phyloP scores from a whole-genome alignment of 164 flowering plant species.

The Dillenia turbinata region DNA sequence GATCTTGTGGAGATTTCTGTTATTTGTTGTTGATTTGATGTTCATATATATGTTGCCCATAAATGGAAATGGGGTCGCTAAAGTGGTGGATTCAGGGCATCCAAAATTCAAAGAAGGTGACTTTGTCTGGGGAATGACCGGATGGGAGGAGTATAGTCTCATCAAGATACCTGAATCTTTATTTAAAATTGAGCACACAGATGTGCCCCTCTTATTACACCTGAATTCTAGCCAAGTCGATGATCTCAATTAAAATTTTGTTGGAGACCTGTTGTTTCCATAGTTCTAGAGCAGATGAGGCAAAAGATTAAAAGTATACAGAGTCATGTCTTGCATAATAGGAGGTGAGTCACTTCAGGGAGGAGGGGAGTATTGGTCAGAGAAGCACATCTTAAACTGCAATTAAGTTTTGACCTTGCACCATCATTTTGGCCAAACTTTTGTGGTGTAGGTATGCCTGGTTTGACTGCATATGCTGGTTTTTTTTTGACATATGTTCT shows the following conservation, averaged over 20 bases:
- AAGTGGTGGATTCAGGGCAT: constrained; percentile 33
- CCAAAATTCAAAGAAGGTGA: constrained; percentile 20
- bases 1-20: neutral
- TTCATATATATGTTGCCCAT: constrained; percentile 14
- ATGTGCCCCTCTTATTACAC: constrained; percentile 42
- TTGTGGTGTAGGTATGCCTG: constrained; percentile 42
- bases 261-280: too few relatives aligned
- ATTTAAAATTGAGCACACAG: constrained; percentile 25
- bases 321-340: too few relatives aligned
- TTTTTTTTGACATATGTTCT: constrained; percentile 42
- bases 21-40: neutral
- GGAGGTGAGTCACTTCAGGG: too few relatives aligned
- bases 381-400: too few relatives aligned
- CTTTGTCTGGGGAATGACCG: constrained; percentile 14
- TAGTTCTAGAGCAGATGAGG: too few relatives aligned
- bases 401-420: too few relatives aligned
- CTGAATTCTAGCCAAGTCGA: constrained; percentile 30
- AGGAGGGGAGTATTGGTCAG: too few relatives aligned
- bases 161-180: neutral
- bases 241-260: neutral
- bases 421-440: too few relatives aligned
- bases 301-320: too few relatives aligned
- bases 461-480: constrained; percentile 56
- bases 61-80: constrained; percentile 31
- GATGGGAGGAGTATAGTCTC: constrained; percentile 18